Conservation (phyloP, 257 asterid species). For the Prunella vulgaris region DNA sequence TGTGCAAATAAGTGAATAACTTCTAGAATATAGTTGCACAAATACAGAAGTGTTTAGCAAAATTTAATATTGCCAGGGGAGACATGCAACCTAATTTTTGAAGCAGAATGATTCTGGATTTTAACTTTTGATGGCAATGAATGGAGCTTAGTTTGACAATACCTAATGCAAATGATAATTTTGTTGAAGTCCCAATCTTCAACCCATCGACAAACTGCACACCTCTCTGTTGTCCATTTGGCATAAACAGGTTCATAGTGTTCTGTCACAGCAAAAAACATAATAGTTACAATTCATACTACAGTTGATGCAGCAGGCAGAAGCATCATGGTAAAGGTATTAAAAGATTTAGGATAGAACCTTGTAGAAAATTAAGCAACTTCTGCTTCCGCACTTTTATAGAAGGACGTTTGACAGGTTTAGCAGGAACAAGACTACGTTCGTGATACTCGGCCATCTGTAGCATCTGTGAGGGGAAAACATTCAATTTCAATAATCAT, state of each 20-base stretch:
- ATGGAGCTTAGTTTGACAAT: constrained; percentile 16
- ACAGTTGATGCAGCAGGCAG: constrained; percentile 13
- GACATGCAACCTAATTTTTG: constrained; percentile 14
- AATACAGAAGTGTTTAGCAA: background rate
- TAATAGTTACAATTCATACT: constrained; percentile 19
- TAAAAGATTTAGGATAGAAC: constrained; percentile 31
- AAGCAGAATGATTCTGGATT: background rate
- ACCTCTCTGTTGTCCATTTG: constrained; percentile 98
- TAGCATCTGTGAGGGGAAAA: constrained; percentile 63
- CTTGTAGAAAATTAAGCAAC: constrained; percentile 78
- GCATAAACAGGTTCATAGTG: constrained; percentile 85
- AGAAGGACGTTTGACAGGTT: constrained; percentile 77
- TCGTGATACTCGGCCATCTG: constrained; percentile 83
- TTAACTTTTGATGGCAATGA: background rate
- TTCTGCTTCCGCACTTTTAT: constrained; percentile 84
- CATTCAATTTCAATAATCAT: background rate
- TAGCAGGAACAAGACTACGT: constrained; percentile 62
- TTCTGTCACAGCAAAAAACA: constrained; percentile 43
- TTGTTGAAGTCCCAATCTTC: constrained; percentile 99
- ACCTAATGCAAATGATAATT: constrained; percentile 71
- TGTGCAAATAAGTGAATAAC: background rate
- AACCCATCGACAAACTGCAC: constrained; percentile 99
- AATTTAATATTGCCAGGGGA: background rate
- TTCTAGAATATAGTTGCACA: background rate
- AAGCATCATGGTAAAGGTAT: constrained; percentile 15